These are phyloP conservation scores for Starmerella tilneyi DNA, from an alignment of 805 yeast genomes.

Conservation along the genomic window DNA sequence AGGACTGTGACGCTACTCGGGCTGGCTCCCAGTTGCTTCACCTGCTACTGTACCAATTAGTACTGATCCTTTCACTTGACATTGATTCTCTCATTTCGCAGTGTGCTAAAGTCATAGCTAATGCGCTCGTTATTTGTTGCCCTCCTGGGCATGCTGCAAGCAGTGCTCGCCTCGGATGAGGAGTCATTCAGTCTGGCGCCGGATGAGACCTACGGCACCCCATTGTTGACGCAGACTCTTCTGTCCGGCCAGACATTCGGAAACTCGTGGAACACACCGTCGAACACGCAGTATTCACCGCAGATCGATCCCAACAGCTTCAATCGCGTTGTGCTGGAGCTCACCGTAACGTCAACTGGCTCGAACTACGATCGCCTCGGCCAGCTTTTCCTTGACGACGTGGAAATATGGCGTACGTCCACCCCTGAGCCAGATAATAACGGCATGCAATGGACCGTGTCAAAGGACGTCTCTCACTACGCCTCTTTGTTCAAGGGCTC, in stretches of 20 bases:
- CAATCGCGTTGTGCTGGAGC: constrained; percentile 32
- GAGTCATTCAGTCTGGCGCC: constrained; percentile 13
- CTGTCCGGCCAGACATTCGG: constrained; percentile 27
- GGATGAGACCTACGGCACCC: constrained; percentile 14
- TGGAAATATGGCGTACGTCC: constrained; percentile 73
- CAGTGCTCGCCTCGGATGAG: constrained; percentile 9
- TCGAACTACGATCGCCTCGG: constrained; percentile 34
- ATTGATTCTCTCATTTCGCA: too few species aligned
- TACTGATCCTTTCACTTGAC: too few species aligned
- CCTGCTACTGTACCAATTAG: too few species aligned
- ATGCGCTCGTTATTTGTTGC: neutral
- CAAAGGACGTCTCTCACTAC: constrained; percentile 60
- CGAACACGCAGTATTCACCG: constrained; percentile 28
- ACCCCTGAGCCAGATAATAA: constrained; percentile 68
- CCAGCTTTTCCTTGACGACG: constrained; percentile 36
- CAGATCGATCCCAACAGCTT: constrained; percentile 26
- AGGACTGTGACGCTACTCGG: neutral
- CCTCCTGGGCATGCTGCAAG: neutral
- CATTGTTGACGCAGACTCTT: constrained; percentile 17
- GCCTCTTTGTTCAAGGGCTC: constrained; percentile 38
- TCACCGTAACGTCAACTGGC: constrained; percentile 32
- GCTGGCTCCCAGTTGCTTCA: constrained; percentile 3
- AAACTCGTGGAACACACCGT: constrained; percentile 31
- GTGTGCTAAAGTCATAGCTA: too few species aligned
- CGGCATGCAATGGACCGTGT: constrained; percentile 40